Base-by-base conservation (phyloP, 192 early-diverging fungal species). In the Backusella psychrophila region DNA sequence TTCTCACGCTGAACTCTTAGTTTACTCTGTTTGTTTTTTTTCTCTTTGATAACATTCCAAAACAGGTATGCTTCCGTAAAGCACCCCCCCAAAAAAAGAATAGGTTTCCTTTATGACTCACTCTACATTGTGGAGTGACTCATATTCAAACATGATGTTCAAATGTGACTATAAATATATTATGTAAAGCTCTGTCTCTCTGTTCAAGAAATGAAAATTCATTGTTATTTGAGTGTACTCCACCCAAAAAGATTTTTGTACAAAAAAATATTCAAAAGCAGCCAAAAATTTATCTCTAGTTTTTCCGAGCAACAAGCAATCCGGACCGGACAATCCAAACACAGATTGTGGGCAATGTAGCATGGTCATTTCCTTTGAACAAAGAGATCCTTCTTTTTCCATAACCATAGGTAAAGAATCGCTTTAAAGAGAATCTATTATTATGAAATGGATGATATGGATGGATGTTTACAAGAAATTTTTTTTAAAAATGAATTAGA, bases 301-400 rank as follows among this genome's bases (percentile, higher is more conserved):
- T 59, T 3, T 26, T n/a, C 56, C 56, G 23, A 4, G 23, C 23
- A 53, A 21, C 0, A 26, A 63, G 15, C 4, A 0, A 0, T 63
- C 56, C 56, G 56, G 26, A 0, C 26, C 56, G 56, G 56, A 63
- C 21, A 8, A 53, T 9, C 1, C 7, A 63, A 63, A 26, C 9
- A 3, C 21, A 26, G 56, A 29, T 1, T 12, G 15, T 63, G 56
- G 26, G 56, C 56, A 63, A 63, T 63, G 56, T 63, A 63, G 23
- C 26, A 63, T 63, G 56, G 26, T 63, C 56, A 29, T 63, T 63
- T 63, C 26, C 56, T 63, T 63, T 63, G 56, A 63, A 63, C 56
- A 23, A 29, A 63, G 56, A 63, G 56, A 63, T 75, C 74, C 74
- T 67, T 75, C 74, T 75, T 65, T 75, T 75, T 75, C 74, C 74